phyloP scores from a whole-genome alignment of 345 rosid genomes.

The Angophora floribunda region DNA sequence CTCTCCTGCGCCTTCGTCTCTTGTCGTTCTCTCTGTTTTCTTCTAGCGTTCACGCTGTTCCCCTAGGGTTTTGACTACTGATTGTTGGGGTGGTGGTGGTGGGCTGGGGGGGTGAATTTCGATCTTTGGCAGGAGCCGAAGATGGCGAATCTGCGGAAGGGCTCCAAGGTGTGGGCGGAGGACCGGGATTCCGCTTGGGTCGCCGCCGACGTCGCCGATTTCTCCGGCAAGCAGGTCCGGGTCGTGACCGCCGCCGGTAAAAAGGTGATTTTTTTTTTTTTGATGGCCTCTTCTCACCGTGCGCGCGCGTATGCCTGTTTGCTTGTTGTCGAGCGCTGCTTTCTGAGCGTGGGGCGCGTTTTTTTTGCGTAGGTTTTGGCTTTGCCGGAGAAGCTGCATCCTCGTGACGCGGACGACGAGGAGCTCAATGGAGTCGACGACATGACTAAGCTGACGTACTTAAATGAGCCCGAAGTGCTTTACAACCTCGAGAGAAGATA shows the following conservation, averaged over 20 bases:
- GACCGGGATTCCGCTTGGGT: conserved; percentile 85
- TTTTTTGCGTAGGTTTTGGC: conserved; percentile 29
- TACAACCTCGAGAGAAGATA: conserved; percentile 84
- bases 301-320: too few relatives aligned
- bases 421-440: conserved; percentile 97
- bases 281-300: neutral
- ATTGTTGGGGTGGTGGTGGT: neutral
- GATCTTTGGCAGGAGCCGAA: conserved; percentile 15
- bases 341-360: too few relatives aligned
- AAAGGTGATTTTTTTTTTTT: conserved; percentile 30
- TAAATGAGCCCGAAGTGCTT: conserved; percentile 97
- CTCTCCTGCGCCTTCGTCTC: conserved; percentile 2
- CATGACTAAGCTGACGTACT: conserved; percentile 89
- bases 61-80: neutral
- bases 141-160: conserved; percentile 58
- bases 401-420: conserved; percentile 74
- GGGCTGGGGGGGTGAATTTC: neutral
- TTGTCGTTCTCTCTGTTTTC: neutral
- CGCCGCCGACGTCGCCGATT: conserved; percentile 54
- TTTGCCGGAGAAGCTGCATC: conserved; percentile 42
- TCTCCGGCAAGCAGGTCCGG: conserved; percentile 40
- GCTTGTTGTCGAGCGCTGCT: too few relatives aligned
- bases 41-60: neutral
- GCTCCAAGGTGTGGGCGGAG: conserved; percentile 79
- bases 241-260: conserved; percentile 39